These are phyloP conservation scores for Alternaria triticina DNA, from an alignment of 2,329 filamentous ascomycete genomes.

Conservation along the genomic window DNA sequence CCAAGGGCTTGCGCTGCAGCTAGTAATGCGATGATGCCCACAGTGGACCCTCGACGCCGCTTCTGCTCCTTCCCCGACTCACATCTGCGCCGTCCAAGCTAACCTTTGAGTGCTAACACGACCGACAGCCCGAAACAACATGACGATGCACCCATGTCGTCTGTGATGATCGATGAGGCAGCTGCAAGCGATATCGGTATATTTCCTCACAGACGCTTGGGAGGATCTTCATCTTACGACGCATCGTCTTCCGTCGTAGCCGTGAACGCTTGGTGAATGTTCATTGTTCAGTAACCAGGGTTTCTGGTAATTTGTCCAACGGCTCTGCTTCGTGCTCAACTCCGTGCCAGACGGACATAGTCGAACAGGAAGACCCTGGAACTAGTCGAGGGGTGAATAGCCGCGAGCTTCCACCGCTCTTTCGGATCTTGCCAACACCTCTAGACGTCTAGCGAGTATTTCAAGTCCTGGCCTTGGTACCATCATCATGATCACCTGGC, in stretches of 20 bases:
- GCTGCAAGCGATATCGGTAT: constrained; percentile 1
- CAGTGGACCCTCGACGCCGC: constrained; percentile 2
- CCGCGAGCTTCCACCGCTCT: constrained; percentile 30
- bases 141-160: neutral
- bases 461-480: constrained; percentile 2
- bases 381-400: constrained; percentile 3
- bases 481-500: constrained; percentile 30
- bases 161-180: neutral
- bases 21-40: constrained; percentile 24
- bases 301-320: neutral
- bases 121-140: neutral
- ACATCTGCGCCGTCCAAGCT: constrained; percentile 12
- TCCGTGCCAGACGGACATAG: constrained; percentile 6
- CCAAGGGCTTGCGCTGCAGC: constrained; percentile 2
- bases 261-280: constrained; percentile 2
- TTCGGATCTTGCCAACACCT: constrained; percentile 16
- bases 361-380: constrained; percentile 3
- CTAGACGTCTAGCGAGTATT: constrained; percentile 11
- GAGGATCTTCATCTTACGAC: neutral
- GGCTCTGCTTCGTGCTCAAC: constrained; percentile 3
- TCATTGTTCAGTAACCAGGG: neutral
- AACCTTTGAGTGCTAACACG: constrained; percentile 5
- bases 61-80: constrained; percentile 2
- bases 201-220: neutral
- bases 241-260: constrained; percentile 1